Evolutionary conservation across 2,329 filamentous ascomycete genomes (phyloP).

Genomic region (Berkeleyomyces basicola): DNA sequence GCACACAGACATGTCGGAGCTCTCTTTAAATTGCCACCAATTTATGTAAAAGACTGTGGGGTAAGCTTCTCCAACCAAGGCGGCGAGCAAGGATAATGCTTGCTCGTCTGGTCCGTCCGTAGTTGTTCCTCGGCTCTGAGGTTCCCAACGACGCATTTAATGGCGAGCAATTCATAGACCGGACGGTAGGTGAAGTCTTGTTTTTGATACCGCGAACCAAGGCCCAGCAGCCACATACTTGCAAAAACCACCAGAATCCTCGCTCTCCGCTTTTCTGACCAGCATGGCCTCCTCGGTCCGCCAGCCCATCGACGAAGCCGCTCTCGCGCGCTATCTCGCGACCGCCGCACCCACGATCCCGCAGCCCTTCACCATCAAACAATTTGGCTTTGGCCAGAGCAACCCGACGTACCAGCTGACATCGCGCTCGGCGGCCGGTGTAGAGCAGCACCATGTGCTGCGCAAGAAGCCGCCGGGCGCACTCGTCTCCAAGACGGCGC

Average conservation of each 20-base stretch:
- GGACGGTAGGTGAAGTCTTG: too few species aligned
- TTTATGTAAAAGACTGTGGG: too few species aligned
- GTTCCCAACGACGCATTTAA: neutral
- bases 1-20: too few species aligned
- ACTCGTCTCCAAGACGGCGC: constrained; percentile 82
- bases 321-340: constrained; percentile 60
- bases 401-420: constrained; percentile 94
- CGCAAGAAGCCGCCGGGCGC: constrained; percentile 96
- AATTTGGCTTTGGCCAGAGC: constrained; percentile 96
- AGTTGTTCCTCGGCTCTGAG: neutral
- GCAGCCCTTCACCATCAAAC: constrained; percentile 4
- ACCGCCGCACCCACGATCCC: neutral
- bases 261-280: neutral
- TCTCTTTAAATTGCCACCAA: too few species aligned
- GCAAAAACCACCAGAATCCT: too few species aligned
- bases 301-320: constrained; percentile 72
- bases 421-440: constrained; percentile 27
- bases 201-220: too few species aligned
- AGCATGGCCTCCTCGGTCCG: constrained; percentile 71
- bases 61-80: neutral
- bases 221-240: too few species aligned
- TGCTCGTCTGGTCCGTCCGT: neutral
- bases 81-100: neutral
- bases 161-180: neutral
- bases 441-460: constrained; percentile 63